Evolutionary conservation across 768 basidiomycete genomes (phyloP), one percentile per base, ranked within the genome.

Genomic region (Phaeotremella skinneri): DNA sequence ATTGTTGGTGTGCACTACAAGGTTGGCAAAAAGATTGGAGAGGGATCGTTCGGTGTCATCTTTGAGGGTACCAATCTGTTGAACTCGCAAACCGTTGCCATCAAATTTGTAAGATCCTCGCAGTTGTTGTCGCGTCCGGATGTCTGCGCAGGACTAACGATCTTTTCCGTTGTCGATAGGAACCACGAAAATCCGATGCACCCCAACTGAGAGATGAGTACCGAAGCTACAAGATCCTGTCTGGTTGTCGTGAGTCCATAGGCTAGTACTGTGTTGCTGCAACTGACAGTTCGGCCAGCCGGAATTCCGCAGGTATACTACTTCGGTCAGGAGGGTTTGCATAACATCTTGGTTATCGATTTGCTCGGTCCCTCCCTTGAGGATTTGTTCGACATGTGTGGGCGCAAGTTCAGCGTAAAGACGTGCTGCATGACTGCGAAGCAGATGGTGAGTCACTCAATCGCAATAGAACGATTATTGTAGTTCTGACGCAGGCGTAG

Each of bases 271-370:
- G 20, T 58, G 50, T 48, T 53, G 55, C 48, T 53, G 11, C 39
- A 17, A 41, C 65, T 56, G 43, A 48, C 43, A 23, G 45, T 64
- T 50, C 1, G 4, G 20, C 55, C 78, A 97, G 93, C 86, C 64
- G 94, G 96, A 21, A 94, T 99, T 49, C 94, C 93, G 26, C 93
- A 98, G 80, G 97, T 99, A 78, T 97, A 98, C 81, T 94, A 99
- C 79, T 99, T 98, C 77, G 96, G 96, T 49, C 93, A 97, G 79
- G 96, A 99, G 79, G 96, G 94, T 14, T 83, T 98, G 27, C 93
- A 99, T 81, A 98, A 99, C 73, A 93, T 99, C 64, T 85, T 99
- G 61, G 93, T 99, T 66, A 98, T 99, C 72, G 96, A 99, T 80
- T 84, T 99, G 32, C 84, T 99, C 31, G 96, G 96, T 2, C 94